These are phyloP conservation scores for Boletus sensibilis DNA, from an alignment of 768 basidiomycete species.

Conservation along the genomic window DNA sequence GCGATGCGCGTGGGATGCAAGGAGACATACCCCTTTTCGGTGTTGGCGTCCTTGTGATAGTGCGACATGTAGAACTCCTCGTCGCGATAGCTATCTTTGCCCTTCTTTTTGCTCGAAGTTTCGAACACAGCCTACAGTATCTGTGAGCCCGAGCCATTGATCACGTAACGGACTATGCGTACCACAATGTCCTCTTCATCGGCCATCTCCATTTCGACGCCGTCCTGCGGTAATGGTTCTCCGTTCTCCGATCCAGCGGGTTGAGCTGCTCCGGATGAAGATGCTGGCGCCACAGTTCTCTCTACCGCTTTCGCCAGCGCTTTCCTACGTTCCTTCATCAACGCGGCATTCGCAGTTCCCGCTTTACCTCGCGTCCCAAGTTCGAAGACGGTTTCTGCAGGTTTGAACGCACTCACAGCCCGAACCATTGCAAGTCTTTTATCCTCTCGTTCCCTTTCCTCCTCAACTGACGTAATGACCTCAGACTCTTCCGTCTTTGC, in stretches of 20 bases:
- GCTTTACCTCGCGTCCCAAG: conserved; percentile 70
- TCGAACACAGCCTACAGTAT: conserved; percentile 63
- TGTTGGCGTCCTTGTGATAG: conserved; percentile 79
- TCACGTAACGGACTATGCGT: conserved; percentile 11
- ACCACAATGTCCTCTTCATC: conserved; percentile 79
- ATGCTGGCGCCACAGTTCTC: conserved; percentile 38
- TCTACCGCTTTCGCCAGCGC: conserved; percentile 65
- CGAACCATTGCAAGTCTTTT: conserved; percentile 66
- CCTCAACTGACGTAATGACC: conserved; percentile 15
- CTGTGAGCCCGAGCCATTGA: conserved; percentile 1
- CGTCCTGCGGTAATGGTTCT: conserved; percentile 27
- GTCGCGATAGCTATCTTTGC: conserved; percentile 62
- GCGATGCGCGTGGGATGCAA: background rate
- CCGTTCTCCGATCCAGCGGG: conserved; percentile 37
- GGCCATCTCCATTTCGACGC: conserved; percentile 61
- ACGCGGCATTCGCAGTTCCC: conserved; percentile 53
- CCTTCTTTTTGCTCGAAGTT: conserved; percentile 42
- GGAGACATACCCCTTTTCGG: conserved; percentile 83
- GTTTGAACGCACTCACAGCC: conserved; percentile 79
- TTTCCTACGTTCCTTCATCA: conserved; percentile 89
- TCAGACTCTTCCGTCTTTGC: conserved; percentile 35
- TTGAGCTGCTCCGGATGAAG: conserved; percentile 30
- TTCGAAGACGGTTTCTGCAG: conserved; percentile 90
- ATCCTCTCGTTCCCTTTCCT: conserved; percentile 39
- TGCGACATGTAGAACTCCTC: conserved; percentile 90